Conservation (phyloP, 2,329 filamentous ascomycete species). For the Scedosporium apiospermum region DNA sequence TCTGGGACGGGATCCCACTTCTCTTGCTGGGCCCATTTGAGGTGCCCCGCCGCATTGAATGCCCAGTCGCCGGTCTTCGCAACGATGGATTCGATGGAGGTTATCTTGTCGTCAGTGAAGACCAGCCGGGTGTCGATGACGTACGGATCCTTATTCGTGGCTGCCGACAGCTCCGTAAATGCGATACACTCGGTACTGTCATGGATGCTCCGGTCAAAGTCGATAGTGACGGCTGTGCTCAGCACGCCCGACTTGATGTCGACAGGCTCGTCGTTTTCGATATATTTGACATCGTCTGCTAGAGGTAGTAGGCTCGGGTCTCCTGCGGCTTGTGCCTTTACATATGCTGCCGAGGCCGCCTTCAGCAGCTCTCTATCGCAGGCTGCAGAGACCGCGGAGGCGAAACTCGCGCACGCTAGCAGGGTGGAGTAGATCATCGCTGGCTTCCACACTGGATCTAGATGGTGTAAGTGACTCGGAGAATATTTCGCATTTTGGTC, state of each 20-base stretch:
- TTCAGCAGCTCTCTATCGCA: background rate
- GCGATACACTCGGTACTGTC: conserved; percentile 25
- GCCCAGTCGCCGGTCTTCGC: conserved; percentile 26
- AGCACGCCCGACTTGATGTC: conserved; percentile 20
- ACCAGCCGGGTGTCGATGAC: conserved; percentile 26
- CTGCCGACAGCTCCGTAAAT: conserved; percentile 23
- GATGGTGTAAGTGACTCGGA: background rate
- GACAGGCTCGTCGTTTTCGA: conserved; percentile 22
- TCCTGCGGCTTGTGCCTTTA: conserved; percentile 14
- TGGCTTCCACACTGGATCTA: background rate
- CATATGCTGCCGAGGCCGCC: conserved; percentile 10
- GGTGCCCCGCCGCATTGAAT: conserved; percentile 25
- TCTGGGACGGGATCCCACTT: conserved; percentile 22
- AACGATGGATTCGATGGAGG: conserved; percentile 19
- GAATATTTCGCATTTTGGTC: background rate
- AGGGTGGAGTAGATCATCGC: background rate
- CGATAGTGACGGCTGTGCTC: conserved; percentile 20
- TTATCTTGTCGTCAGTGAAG: conserved; percentile 12
- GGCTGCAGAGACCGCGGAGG: background rate
- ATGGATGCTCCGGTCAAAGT: conserved; percentile 25
- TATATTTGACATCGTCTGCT: conserved; percentile 14
- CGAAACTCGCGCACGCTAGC: background rate
- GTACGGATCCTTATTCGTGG: conserved; percentile 19
- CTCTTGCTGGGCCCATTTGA: conserved; percentile 23
- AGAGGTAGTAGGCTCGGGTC: conserved; percentile 9